Conservation (phyloP, 306 rosid species). For the Senna siamea region DNA sequence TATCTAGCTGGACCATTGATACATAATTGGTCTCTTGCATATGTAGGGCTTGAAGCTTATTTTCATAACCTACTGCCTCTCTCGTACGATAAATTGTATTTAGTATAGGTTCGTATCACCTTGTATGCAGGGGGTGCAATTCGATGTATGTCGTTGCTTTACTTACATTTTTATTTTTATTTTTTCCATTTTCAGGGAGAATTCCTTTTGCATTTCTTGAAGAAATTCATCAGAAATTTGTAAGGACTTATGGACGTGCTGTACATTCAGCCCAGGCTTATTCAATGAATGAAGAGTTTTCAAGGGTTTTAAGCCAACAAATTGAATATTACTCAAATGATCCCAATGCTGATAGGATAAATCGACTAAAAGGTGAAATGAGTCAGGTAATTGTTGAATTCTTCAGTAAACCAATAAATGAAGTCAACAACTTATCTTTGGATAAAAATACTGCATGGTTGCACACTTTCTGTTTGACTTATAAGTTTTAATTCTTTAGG, state of each 20-base stretch:
- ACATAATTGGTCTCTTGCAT: background rate
- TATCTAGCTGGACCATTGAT: background rate
- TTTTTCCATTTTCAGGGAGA: slow-evolving; percentile 58
- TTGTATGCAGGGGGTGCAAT: background rate
- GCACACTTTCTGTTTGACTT: background rate
- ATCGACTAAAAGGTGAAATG: slow-evolving; percentile 96
- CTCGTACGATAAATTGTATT: background rate
- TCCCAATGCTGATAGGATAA: slow-evolving; percentile 92
- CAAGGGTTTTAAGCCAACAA: slow-evolving; percentile 90
- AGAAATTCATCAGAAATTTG: slow-evolving; percentile 90
- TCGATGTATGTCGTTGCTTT: background rate
- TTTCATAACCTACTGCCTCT: background rate
- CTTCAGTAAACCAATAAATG: background rate
- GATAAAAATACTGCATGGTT: background rate
- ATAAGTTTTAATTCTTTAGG: background rate
- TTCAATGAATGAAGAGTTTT: slow-evolving; percentile 91
- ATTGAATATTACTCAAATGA: slow-evolving; percentile 85
- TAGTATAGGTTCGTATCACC: background rate
- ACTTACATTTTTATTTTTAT: background rate
- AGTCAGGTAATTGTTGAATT: slow-evolving; percentile 61
- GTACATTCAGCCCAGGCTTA: slow-evolving; percentile 82
- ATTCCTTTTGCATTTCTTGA: slow-evolving; percentile 91
- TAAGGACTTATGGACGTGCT: slow-evolving; percentile 87
- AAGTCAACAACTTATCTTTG: background rate
- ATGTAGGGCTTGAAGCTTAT: background rate